phyloP scores from a whole-genome alignment of 139 green algal species.

The Chlamydomonas sp. region DNA sequence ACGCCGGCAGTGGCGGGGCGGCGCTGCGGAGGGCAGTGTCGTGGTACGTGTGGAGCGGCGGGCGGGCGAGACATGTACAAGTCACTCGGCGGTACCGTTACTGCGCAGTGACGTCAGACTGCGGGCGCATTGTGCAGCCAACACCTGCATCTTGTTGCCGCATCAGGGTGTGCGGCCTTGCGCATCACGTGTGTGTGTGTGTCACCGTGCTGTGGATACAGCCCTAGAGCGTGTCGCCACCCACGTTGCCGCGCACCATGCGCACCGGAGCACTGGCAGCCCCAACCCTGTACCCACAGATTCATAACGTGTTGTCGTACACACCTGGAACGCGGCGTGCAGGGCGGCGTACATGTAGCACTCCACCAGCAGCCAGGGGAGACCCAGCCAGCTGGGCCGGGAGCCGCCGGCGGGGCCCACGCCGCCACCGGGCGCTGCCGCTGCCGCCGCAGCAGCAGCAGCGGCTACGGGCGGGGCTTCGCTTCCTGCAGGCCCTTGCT shows the following conservation, averaged over 20 bases:
- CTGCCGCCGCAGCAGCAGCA: background rate
- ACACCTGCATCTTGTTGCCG: background rate
- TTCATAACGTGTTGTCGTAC: background rate
- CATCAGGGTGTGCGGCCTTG: no score
- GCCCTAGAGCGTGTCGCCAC: background rate
- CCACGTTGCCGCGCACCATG: background rate
- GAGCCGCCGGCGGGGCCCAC: background rate
- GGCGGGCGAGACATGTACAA: background rate
- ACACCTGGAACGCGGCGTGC: slow-evolving; percentile 25
- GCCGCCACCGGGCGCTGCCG: background rate
- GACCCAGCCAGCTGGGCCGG: slow-evolving; percentile 42
- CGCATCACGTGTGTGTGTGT: no score
- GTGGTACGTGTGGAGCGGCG: background rate
- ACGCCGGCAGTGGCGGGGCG: background rate
- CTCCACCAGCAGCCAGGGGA: slow-evolving; percentile 64
- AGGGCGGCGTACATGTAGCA: slow-evolving; percentile 59
- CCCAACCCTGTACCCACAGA: background rate
- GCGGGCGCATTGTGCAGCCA: background rate
- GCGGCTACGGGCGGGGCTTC: no score
- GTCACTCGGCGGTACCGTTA: background rate
- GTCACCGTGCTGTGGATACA: no score
- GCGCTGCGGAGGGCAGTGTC: background rate
- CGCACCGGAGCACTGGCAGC: background rate
- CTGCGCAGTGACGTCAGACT: no score
- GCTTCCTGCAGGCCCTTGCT: no score